Percentiles rank a stretch among this genome's conserved stretches.
phyloP scores from a whole-genome alignment of 1,284 basidiomycete species.

The Stygiomarasmius scandens region DNA sequence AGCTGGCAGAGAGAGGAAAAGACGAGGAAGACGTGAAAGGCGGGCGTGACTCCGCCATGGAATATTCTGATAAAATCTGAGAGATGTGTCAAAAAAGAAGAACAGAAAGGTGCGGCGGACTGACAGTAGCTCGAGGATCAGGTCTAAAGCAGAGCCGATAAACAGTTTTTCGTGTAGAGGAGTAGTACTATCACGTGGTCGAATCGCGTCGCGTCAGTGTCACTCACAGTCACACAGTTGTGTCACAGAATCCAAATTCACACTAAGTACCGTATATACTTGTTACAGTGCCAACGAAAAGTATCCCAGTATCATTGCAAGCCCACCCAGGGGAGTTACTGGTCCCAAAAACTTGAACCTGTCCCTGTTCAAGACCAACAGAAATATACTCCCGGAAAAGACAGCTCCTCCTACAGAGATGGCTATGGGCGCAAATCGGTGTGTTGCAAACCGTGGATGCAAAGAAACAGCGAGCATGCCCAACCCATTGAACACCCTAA shows the following conservation, averaged over 20 bases:
- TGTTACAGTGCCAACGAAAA: slow-evolving; percentile 51
- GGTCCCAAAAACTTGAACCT: slow-evolving; percentile 67
- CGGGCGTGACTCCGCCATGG: slow-evolving; percentile 13
- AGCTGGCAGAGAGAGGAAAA: slow-evolving; percentile 19
- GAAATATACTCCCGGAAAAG: slow-evolving; percentile 77
- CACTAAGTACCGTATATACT: not conserved
- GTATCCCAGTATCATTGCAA: slow-evolving; percentile 69
- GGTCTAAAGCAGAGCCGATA: not conserved
- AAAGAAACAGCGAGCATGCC: slow-evolving; percentile 71
- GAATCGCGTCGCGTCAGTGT: too few species aligned
- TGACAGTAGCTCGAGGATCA: not conserved
- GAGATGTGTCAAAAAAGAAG: not conserved
- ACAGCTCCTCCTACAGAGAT: slow-evolving; percentile 63
- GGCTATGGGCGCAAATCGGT: slow-evolving; percentile 72
- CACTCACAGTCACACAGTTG: too few species aligned
- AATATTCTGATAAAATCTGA: not conserved
- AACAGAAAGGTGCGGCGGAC: slow-evolving; percentile 1
- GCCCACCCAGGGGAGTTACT: slow-evolving; percentile 75
- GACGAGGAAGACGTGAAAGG: slow-evolving; percentile 18
- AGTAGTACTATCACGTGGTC: too few species aligned
- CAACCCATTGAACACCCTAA: slow-evolving; percentile 77
- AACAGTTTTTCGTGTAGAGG: not conserved
- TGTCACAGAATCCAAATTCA: too few species aligned
- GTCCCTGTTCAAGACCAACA: slow-evolving; percentile 61
- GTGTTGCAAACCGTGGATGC: slow-evolving; percentile 66